Evolutionary conservation across 345 rosid genomes (phyloP), one percentile per base, ranked within the genome.

Genomic region (Cardamine chenopodiifolia): DNA sequence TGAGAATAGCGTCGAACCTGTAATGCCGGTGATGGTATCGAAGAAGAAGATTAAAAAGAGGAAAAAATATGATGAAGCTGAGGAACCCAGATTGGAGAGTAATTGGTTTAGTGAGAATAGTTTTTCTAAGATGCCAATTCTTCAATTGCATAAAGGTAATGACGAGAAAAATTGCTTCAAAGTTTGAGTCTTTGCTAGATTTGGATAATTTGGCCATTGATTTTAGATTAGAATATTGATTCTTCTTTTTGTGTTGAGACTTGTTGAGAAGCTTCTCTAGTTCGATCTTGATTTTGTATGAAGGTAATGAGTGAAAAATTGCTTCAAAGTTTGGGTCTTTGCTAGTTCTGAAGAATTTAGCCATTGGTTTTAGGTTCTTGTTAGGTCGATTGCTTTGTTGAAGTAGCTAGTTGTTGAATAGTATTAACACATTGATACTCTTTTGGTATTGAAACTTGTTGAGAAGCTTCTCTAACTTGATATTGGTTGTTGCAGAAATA

Each of bases 71-170:
- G 62, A 81, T 25, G 84, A 64, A 44, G 56, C 52, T 10, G 74
- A 68, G 5, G 84, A 79, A 56, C 79, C 82, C 11, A 81, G 37
- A 49, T 81, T 88, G 70, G 98, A 91, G 82, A 76, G 81, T 18
- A 82, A 77, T 37, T 88, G 97, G 97, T 94, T 91, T 68, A 76
- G 81, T 53, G 95, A 91, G 77, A 83, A 87, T 62, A 70, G 89
- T 52, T 78, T 75, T 54, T 85, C 88, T 64, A 84, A 78, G 70
- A 94, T 95, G 70, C 97, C 96, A 22, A 90, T 94, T 97, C 89
- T 94, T 66, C 96, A 90, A 68, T 79, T 94, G 60, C 98, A 94
- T 82, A 94, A 90, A 91, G 98, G 97, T 90, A 64, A 28, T 40
- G 31, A 35, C 5, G n/a, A n/a, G n/a, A n/a, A n/a, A n/a, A n/a